Conservation (phyloP, 2,329 filamentous ascomycete species). For the Botryotinia convoluta region DNA sequence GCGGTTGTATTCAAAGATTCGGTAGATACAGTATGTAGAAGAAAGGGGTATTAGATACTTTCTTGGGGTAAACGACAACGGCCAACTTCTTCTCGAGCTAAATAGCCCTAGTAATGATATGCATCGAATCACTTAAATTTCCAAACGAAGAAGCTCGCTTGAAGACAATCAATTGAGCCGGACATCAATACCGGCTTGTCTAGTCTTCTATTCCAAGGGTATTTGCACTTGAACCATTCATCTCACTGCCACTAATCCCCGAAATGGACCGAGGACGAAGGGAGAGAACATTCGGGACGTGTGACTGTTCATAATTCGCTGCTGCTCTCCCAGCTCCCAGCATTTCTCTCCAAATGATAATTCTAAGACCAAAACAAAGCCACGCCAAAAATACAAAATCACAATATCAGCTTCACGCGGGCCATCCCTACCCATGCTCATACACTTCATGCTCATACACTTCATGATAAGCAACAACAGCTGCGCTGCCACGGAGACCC, state of each 20-base stretch:
- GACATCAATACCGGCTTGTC: not conserved
- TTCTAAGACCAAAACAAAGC: not conserved
- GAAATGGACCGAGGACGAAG: not conserved
- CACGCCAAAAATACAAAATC: not conserved
- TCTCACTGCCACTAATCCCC: no score
- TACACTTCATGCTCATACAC: not conserved
- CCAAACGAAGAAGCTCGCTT: not conserved
- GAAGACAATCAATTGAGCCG: not conserved
- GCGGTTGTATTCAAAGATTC: not conserved
- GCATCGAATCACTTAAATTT: not conserved
- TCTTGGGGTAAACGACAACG: not conserved
- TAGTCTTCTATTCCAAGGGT: not conserved
- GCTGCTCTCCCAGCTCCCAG: not conserved
- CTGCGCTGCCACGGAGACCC: not conserved
- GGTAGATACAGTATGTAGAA: not conserved
- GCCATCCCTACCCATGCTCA: not conserved
- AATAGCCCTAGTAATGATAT: not conserved
- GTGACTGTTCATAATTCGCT: not conserved
- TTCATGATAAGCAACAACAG: slow-evolving; percentile 7
- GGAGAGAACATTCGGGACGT: not conserved
- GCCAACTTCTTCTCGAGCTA: not conserved
- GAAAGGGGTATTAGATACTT: not conserved
- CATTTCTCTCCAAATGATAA: not conserved
- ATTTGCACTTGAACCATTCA: not conserved
- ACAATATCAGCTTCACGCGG: not conserved